Evolutionary conservation across 495 filamentous ascomycete genomes (phyloP).

Genomic region (Neurospora hispaniola): DNA sequence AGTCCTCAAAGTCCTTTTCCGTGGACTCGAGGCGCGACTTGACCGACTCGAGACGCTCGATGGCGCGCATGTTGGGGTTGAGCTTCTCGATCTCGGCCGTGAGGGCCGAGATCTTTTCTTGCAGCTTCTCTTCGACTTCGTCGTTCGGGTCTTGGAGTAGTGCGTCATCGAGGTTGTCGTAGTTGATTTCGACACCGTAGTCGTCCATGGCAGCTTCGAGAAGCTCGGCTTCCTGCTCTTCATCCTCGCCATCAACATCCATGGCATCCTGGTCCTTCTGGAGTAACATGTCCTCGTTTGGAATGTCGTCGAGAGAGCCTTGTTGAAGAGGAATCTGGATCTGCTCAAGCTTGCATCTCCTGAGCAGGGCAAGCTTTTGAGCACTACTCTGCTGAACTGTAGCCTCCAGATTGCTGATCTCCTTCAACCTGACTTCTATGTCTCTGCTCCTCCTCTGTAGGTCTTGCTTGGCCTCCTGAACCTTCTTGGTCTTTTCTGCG

Average conservation of each 20-base stretch:
- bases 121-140: constrained; percentile 64
- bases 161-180: constrained; percentile 75
- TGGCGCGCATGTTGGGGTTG: constrained; percentile 89
- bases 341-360: constrained; percentile 87
- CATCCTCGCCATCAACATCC: constrained; percentile 63
- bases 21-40: constrained; percentile 73
- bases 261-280: constrained; percentile 69
- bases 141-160: constrained; percentile 62
- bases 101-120: constrained; percentile 64
- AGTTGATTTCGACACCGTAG: constrained; percentile 89
- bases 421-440: constrained; percentile 68
- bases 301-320: constrained; percentile 77
- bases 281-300: constrained; percentile 68
- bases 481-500: constrained; percentile 58
- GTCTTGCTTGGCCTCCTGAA: constrained; percentile 71
- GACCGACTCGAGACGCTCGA: constrained; percentile 81
- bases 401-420: constrained; percentile 65
- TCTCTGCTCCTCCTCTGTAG: constrained; percentile 74
- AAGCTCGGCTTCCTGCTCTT: constrained; percentile 48
- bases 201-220: constrained; percentile 52
- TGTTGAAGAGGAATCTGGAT: constrained; percentile 72
- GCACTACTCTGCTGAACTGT: constrained; percentile 75
- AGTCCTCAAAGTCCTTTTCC: constrained; percentile 80
- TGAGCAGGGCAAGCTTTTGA: constrained; percentile 69
- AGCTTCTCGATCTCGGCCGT: constrained; percentile 79